These are phyloP conservation scores for Pseudopediastrum boryanum DNA, from an alignment of 139 green algal genomes.

Conservation along the genomic window DNA sequence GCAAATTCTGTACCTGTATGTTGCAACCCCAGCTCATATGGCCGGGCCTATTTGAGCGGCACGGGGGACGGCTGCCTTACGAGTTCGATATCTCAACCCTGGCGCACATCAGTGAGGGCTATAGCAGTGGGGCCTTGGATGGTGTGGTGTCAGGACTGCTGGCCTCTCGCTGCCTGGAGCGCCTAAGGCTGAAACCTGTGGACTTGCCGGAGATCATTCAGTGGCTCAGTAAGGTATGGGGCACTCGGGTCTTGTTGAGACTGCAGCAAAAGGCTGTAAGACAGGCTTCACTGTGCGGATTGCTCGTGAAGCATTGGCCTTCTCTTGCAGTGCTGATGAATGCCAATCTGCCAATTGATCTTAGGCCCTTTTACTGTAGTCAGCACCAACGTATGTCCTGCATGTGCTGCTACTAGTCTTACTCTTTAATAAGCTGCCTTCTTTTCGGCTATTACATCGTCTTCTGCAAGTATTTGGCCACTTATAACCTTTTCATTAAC, in stretches of 20 bases:
- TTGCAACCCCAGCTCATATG: slow-evolving; percentile 57
- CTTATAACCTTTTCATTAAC: background rate
- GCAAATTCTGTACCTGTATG: too few species aligned
- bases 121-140: slow-evolving; percentile 29
- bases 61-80: slow-evolving; percentile 57
- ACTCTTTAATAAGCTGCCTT: background rate
- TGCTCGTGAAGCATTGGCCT: too few species aligned
- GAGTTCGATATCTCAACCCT: slow-evolving; percentile 84
- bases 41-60: slow-evolving; percentile 64
- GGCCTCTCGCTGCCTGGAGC: slow-evolving; percentile 55
- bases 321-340: background rate
- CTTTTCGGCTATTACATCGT: background rate
- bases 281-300: too few species aligned
- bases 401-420: background rate
- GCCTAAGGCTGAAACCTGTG: slow-evolving; percentile 45
- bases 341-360: too few species aligned
- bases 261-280: background rate
- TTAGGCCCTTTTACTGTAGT: too few species aligned
- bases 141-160: slow-evolving; percentile 62
- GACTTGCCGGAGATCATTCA: slow-evolving; percentile 62
- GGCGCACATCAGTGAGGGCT: slow-evolving; percentile 65
- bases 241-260: background rate
- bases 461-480: background rate
- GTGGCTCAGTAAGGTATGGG: slow-evolving; percentile 70
- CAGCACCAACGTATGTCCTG: background rate